Conservation (phyloP, 2,329 filamentous ascomycete genomes). For the Colletotrichum truncatum region DNA sequence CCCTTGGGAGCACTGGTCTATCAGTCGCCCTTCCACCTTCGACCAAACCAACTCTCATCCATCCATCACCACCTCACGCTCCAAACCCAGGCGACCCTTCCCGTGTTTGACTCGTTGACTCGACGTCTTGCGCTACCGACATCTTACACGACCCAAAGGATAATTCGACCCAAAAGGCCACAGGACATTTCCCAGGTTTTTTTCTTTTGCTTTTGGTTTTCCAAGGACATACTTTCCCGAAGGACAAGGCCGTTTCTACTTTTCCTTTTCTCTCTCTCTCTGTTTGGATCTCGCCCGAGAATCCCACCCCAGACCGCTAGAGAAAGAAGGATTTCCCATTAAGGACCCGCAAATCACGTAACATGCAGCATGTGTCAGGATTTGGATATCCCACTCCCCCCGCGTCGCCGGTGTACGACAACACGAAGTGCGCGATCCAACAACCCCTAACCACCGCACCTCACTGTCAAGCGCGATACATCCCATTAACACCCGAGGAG, state of each 20-base stretch:
- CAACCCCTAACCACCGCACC: slow-evolving; percentile 45
- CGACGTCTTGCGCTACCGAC: slow-evolving; percentile 50
- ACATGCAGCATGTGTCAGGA: slow-evolving; percentile 67
- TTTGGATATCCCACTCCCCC: slow-evolving; percentile 68
- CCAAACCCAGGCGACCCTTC: background rate
- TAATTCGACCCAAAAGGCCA: slow-evolving; percentile 32
- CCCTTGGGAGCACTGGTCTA: slow-evolving; percentile 19
- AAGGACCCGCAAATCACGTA: slow-evolving; percentile 49
- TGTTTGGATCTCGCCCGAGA: slow-evolving; percentile 28
- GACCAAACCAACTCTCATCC: slow-evolving; percentile 13
- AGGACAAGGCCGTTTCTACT: slow-evolving; percentile 32
- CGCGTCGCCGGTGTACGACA: slow-evolving; percentile 64
- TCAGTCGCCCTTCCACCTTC: slow-evolving; percentile 18
- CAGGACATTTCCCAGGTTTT: slow-evolving; percentile 17
- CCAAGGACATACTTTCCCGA: slow-evolving; percentile 18
- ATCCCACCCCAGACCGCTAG: slow-evolving; percentile 32
- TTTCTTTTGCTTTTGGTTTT: slow-evolving; percentile 25
- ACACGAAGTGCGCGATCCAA: slow-evolving; percentile 54
- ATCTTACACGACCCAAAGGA: slow-evolving; percentile 28
- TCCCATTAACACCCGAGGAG: slow-evolving; percentile 78
- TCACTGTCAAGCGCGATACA: slow-evolving; percentile 54
- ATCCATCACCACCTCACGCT: slow-evolving; percentile 8
- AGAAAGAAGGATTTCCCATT: slow-evolving; percentile 27
- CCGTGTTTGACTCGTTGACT: slow-evolving; percentile 58
- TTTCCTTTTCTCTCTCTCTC: slow-evolving; percentile 35